Percentiles rank a stretch among this genome's conserved stretches.
Conservation (phyloP, 169 alveolate genomes). For the Theileria parva region DNA sequence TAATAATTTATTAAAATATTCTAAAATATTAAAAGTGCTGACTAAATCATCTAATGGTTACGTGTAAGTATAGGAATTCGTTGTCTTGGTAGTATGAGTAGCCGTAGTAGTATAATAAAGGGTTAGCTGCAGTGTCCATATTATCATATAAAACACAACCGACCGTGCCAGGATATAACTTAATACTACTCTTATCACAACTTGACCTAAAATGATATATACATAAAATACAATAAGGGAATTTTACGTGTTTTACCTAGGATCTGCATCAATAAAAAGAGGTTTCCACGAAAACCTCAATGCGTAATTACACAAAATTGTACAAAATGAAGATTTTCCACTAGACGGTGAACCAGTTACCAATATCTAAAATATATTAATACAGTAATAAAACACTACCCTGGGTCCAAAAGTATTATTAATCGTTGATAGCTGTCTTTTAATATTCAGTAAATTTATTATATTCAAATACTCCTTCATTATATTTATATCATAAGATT, state of each 20-base stretch:
- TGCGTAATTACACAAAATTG: slow-evolving; percentile 81
- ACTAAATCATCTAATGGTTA: neutral
- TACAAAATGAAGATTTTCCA: slow-evolving; percentile 85
- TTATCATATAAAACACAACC: slow-evolving; percentile 61
- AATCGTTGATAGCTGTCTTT: slow-evolving; percentile 79
- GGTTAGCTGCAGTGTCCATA: slow-evolving; percentile 64
- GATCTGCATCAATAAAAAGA: slow-evolving; percentile 82
- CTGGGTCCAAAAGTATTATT: slow-evolving; percentile 83
- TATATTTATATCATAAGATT: slow-evolving; percentile 74
- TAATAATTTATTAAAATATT: slow-evolving; percentile 25
- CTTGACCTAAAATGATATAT: slow-evolving; percentile 58
- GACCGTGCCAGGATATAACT: slow-evolving; percentile 78
- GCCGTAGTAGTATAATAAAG: slow-evolving; percentile 81
- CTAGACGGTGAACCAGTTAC: slow-evolving; percentile 86
- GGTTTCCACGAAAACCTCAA: slow-evolving; percentile 83
- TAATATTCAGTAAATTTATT: slow-evolving; percentile 74
- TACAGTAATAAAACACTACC: slow-evolving; percentile 8
- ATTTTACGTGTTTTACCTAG: slow-evolving; percentile 62
- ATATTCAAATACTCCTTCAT: slow-evolving; percentile 83
- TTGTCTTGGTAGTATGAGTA: slow-evolving; percentile 77
- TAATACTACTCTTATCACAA: slow-evolving; percentile 74
- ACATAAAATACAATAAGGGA: neutral
- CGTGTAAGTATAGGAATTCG: slow-evolving; percentile 65
- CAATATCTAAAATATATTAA: slow-evolving; percentile 46
- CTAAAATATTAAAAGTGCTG: neutral